Base-by-base conservation (phyloP, 352 stramenopile species). In the Pythium plurisporium region DNA sequence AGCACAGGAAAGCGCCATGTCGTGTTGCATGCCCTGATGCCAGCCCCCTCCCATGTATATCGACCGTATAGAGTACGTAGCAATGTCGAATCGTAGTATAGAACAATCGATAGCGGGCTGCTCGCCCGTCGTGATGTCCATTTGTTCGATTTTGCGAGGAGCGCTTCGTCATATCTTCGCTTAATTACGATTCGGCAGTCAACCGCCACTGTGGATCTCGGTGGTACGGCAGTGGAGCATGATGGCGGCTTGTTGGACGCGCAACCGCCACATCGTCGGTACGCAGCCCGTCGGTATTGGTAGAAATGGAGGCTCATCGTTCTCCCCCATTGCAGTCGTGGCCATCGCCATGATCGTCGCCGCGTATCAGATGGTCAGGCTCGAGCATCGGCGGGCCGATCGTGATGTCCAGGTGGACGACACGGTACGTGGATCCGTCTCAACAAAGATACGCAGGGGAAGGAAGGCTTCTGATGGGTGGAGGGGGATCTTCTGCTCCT, bases 301-400 rank as follows among this genome's bases (percentile, higher is more conserved):
- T 22, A 26, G 44, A 51, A 8, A 19, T 10, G 15, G 37, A 12
- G 14, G 22, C n/a, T 33, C 11, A 25, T 33, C 9, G n/a, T 11
- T 1, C 41, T 44, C 23, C 19, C 17, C 3, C 30, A 15, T 33
- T 22, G 19, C 30, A 91, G 80, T 87, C 56, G 67, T 89, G 41
- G 9, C 83, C 22, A 53, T 87, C 26, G 80, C 78, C 12, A 62
- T 89, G 48, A 47, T 86, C 37, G 61, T 84, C 17, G 74, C 78
- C 23, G 73, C 76, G 33, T 89, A 83, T 50, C 78, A 82, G 15
- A 72, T 91, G 36, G 73, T 69, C 19, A 67, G 65, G 31, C 67
- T 91, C 33, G 76, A 87, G 65, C 43, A 65, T 31, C 69, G 79
- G 23, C 74, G 78, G 37, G 55, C 56, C 25, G 61, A 56, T 17